Percentiles rank a stretch among this genome's conserved stretches.
These are phyloP conservation scores for Agrostemma githago DNA, from an alignment of 148 eudicot genomes.

Conservation along the genomic window DNA sequence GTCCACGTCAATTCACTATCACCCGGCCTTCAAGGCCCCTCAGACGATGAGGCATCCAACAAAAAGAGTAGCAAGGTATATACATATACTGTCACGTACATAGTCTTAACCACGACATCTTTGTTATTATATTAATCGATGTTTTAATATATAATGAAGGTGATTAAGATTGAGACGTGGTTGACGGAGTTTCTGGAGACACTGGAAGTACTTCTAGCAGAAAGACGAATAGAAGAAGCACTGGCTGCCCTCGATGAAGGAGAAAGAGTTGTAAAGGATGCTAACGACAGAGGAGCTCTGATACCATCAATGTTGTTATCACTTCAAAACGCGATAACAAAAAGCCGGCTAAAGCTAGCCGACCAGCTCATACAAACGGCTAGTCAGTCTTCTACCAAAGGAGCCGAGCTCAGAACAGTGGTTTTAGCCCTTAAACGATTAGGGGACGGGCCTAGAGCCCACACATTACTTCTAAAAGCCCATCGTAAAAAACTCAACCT, in stretches of 20 bases:
- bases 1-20: constrained; percentile 48
- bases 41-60: constrained; percentile 29
- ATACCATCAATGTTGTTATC: constrained; percentile 36
- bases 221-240: constrained; percentile 70
- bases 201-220: constrained; percentile 77
- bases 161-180: constrained; percentile 54
- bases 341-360: constrained; percentile 58
- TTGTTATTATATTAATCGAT: background rate
- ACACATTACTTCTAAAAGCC: constrained; percentile 56
- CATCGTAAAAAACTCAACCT: constrained; percentile 52
- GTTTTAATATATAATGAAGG: background rate
- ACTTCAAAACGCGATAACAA: constrained; percentile 48
- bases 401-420: constrained; percentile 63
- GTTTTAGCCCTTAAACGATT: constrained; percentile 63
- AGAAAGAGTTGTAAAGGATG: constrained; percentile 46
- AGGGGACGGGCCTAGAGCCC: constrained; percentile 90
- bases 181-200: constrained; percentile 53
- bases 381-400: constrained; percentile 64
- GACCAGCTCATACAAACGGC: constrained; percentile 67
- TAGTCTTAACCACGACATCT: no score
- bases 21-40: constrained; percentile 38
- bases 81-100: no score
- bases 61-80: constrained; percentile 38
- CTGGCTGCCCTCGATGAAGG: constrained; percentile 60
- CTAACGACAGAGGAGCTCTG: constrained; percentile 28